Evolutionary conservation across 768 basidiomycete species (phyloP).

Genomic region (Psilocybe subaeruginosa): DNA sequence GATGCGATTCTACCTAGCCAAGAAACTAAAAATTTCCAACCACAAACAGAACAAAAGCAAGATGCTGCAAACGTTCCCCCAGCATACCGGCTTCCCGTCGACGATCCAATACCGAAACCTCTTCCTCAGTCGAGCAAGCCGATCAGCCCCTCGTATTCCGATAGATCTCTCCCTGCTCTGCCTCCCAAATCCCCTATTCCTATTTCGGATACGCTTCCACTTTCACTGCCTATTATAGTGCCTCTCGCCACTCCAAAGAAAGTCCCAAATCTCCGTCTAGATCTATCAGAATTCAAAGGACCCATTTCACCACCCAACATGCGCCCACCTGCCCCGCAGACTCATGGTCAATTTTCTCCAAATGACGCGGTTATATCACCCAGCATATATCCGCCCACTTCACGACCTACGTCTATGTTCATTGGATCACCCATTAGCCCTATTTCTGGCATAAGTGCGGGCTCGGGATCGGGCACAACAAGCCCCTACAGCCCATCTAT

Average conservation of each 20-base stretch:
- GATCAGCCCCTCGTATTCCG: slow-evolving; percentile 23
- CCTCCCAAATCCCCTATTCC: slow-evolving; percentile 25
- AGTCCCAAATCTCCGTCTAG: slow-evolving; percentile 18
- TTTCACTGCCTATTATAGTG: background rate
- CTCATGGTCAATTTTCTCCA: background rate
- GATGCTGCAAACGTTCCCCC: background rate
- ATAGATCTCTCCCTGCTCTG: slow-evolving; percentile 35
- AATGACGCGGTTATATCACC: slow-evolving; percentile 12
- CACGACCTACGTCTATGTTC: slow-evolving; percentile 16
- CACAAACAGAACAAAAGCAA: background rate
- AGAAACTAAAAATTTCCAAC: slow-evolving; percentile 6
- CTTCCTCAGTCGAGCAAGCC: slow-evolving; percentile 22
- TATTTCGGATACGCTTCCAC: slow-evolving; percentile 8
- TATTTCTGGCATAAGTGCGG: background rate
- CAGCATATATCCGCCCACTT: slow-evolving; percentile 15
- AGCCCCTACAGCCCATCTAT: slow-evolving; percentile 57
- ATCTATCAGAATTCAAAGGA: slow-evolving; percentile 17
- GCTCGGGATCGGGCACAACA: background rate
- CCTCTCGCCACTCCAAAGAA: slow-evolving; percentile 8
- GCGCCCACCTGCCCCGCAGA: slow-evolving; percentile 11
- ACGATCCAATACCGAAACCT: slow-evolving; percentile 24
- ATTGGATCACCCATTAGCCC: slow-evolving; percentile 9
- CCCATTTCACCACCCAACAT: slow-evolving; percentile 26
- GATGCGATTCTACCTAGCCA: slow-evolving; percentile 54
- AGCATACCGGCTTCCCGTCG: slow-evolving; percentile 11